A percentile compares a stretch with the other conserved stretches of the same genome.
Conservation (phyloP, 1,139 yeast species). For the Protomyces lactucae-debilis region DNA sequence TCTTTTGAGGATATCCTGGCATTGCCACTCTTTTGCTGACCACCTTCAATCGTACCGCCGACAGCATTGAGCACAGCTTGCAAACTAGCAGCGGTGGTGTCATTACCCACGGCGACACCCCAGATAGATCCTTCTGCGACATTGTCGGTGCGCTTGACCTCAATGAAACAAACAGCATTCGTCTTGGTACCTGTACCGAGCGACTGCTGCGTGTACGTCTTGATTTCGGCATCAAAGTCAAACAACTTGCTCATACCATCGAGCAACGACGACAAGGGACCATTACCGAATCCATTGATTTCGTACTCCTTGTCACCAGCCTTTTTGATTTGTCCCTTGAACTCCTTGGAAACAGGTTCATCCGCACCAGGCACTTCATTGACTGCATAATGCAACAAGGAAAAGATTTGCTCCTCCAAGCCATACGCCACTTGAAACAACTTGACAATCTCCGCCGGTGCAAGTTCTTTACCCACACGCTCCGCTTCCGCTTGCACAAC, state of each 20-base stretch:
- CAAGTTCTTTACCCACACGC: slow-evolving; percentile 74
- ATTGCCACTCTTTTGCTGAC: slow-evolving; percentile 19
- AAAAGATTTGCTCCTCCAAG: slow-evolving; percentile 42
- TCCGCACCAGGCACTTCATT: slow-evolving; percentile 38
- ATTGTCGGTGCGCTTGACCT: slow-evolving; percentile 47
- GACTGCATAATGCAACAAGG: slow-evolving; percentile 36
- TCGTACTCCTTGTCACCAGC: slow-evolving; percentile 42
- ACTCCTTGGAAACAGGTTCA: slow-evolving; percentile 43
- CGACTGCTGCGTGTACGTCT: slow-evolving; percentile 85
- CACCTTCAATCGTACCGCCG: slow-evolving; percentile 22
- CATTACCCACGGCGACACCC: slow-evolving; percentile 95
- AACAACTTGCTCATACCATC: slow-evolving; percentile 65
- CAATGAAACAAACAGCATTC: slow-evolving; percentile 86
- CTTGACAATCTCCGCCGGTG: slow-evolving; percentile 66
- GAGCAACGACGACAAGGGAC: slow-evolving; percentile 87
- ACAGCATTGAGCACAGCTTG: slow-evolving; percentile 50
- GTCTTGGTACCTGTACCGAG: slow-evolving; percentile 81
- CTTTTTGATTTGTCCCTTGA: slow-evolving; percentile 49
- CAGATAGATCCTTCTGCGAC: slow-evolving; percentile 43
- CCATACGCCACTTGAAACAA: slow-evolving; percentile 70
- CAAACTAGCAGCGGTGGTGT: slow-evolving; percentile 85
- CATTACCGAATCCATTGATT: slow-evolving; percentile 70
- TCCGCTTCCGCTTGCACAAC: slow-evolving; percentile 82
- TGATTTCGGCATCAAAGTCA: slow-evolving; percentile 62
- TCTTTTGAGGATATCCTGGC: background rate